Evolutionary conservation across 345 rosid species (phyloP).

Genomic region (Citrus unshiu): DNA sequence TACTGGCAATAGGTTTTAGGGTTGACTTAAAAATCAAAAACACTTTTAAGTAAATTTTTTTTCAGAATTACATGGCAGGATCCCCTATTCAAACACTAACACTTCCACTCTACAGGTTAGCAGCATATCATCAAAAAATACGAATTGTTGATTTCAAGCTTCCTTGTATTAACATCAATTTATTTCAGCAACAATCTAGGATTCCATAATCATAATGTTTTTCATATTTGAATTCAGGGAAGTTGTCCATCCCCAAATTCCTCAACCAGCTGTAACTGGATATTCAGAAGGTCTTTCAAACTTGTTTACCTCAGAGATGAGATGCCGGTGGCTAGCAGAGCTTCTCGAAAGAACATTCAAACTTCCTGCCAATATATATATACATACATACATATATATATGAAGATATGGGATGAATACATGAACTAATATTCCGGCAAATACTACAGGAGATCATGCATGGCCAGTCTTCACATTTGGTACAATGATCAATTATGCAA

Average conservation of each 20-base stretch:
- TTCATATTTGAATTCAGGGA: slow-evolving; percentile 22
- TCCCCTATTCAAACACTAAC: slow-evolving; percentile 18
- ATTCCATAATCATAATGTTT: neutral
- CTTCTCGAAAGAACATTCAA: slow-evolving; percentile 21
- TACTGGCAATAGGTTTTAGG: slow-evolving; percentile 36
- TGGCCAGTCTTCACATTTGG: slow-evolving; percentile 35
- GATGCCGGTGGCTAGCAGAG: slow-evolving; percentile 38
- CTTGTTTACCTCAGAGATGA: slow-evolving; percentile 37
- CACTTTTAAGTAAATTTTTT: slow-evolving; percentile 11
- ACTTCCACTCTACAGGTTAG: slow-evolving; percentile 43
- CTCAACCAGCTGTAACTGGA: slow-evolving; percentile 41
- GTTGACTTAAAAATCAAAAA: slow-evolving; percentile 36
- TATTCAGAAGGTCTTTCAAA: slow-evolving; percentile 36
- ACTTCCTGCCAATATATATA: no score
- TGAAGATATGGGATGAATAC: slow-evolving; percentile 23
- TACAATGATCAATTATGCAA: slow-evolving; percentile 38
- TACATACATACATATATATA: neutral
- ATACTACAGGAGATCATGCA: slow-evolving; percentile 30
- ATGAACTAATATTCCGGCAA: slow-evolving; percentile 24
- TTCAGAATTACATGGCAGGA: slow-evolving; percentile 24
- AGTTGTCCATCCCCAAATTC: slow-evolving; percentile 34
- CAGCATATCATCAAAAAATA: neutral
- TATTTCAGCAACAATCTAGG: no score
- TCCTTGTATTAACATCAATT: neutral
- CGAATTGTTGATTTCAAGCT: neutral